Evolutionary conservation across 495 filamentous ascomycete genomes (phyloP).

Genomic region (Oleoguttula mirabilis): DNA sequence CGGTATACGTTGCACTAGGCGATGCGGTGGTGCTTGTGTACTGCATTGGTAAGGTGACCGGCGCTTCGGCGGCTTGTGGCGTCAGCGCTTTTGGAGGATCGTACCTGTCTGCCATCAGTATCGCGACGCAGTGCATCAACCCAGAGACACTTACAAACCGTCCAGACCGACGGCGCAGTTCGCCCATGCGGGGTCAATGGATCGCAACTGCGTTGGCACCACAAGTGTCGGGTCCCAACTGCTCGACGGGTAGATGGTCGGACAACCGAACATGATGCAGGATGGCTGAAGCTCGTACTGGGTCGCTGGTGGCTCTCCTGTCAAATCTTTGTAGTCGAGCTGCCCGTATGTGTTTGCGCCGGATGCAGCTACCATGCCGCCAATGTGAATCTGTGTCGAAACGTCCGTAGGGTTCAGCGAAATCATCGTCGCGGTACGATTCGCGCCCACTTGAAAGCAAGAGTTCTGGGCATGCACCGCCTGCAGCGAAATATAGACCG

Average conservation of each 20-base stretch:
- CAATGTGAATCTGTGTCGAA: slow-evolving; percentile 7
- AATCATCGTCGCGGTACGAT: not conserved
- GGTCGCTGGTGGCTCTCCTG: not conserved
- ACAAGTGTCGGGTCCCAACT: slow-evolving; percentile 1
- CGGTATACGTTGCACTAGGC: too few species aligned
- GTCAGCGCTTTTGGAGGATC: slow-evolving; percentile 10
- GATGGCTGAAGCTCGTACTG: slow-evolving; percentile 6
- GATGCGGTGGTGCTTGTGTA: too few species aligned
- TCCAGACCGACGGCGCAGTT: slow-evolving; percentile 4
- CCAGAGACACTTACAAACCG: slow-evolving; percentile 4
- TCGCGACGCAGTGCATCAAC: too few species aligned
- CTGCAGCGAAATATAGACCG: slow-evolving; percentile 5
- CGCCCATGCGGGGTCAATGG: slow-evolving; percentile 7
- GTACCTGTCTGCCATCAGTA: slow-evolving; percentile 2
- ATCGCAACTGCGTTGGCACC: slow-evolving; percentile 1
- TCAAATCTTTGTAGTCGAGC: slow-evolving; percentile 8
- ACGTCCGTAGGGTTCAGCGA: not conserved
- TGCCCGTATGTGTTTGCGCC: slow-evolving; percentile 2
- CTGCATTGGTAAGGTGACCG: not conserved
- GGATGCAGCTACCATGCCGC: not conserved
- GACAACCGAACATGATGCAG: slow-evolving; percentile 4
- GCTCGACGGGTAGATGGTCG: slow-evolving; percentile 8
- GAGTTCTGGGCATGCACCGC: slow-evolving; percentile 1
- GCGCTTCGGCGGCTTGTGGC: not conserved
- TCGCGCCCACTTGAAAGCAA: slow-evolving; percentile 1